These are phyloP conservation scores for Epichloe gansuensis DNA, from an alignment of 2,329 filamentous ascomycete species.

Conservation along the genomic window DNA sequence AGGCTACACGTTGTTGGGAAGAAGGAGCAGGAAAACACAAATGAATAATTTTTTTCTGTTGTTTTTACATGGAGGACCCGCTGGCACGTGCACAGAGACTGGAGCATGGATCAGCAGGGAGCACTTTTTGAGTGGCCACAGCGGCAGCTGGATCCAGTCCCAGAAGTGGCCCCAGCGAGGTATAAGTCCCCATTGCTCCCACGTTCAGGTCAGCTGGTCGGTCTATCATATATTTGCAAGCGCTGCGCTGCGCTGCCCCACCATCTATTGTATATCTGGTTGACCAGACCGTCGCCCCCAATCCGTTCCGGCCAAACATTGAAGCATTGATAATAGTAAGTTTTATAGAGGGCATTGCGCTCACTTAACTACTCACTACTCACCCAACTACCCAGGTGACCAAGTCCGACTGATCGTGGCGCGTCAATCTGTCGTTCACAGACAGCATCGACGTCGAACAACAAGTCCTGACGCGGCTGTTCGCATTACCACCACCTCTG, in stretches of 20 bases:
- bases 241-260: not conserved
- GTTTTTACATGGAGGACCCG: not conserved
- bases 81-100: slow-evolving; percentile 1
- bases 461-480: not conserved
- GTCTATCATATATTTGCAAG: not conserved
- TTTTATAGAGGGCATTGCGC: too few relatives aligned
- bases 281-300: not conserved
- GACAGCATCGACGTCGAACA: not conserved
- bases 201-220: not conserved
- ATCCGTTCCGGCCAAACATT: too few relatives aligned
- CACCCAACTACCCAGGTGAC: not conserved
- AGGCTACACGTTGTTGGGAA: not conserved
- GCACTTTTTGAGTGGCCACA: too few relatives aligned
- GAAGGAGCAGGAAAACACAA: too few relatives aligned
- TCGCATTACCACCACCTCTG: not conserved
- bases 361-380: not conserved
- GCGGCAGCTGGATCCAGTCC: too few relatives aligned
- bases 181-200: not conserved
- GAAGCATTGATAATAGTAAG: too few relatives aligned
- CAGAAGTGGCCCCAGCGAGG: not conserved
- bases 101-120: not conserved
- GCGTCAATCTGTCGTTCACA: slow-evolving; percentile 1
- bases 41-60: not conserved
- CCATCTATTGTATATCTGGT: not conserved
- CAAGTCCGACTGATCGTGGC: not conserved